Base-by-base conservation (phyloP, 345 rosid genomes). In the Turritis glabra region DNA sequence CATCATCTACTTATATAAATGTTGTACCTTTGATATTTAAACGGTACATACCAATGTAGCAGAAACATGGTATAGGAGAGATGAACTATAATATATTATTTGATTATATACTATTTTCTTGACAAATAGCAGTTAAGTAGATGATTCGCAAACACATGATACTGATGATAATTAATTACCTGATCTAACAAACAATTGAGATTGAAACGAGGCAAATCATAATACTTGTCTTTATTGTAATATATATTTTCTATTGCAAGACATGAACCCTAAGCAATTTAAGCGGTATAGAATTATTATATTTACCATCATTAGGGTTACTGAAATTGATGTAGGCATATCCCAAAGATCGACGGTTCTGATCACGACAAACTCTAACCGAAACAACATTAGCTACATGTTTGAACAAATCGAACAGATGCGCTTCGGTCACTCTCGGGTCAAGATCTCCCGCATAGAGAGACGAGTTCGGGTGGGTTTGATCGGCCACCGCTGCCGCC, bases 401-500 rank as follows among this genome's bases (percentile, higher is more conserved):
- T 62, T 72, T 76, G 50, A 88, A 87, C 60, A 87, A 52, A 74
- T 88, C 88, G 50, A 74, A 84, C 64, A 88, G 50, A 56, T 88
- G 92, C 1, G 76, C 55, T 59, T 85, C 92, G 33, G 74, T 71
- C 23, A 85, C 92, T 67, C 54, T 88, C 19, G 61, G 71, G 27
- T 85, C 89, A 30, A 85, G 82, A 88, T 88, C 89, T 41, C 89
- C 92, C 1, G 77, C 88, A 38, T 87, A 87, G n/a, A 87, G 82
- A 2, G 92, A 84, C 15, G 80, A 61, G 53, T 72, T 87, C 51
- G 75, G 37, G 70, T 72, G 81, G 7, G 75, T 25, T 68, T 68
- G 79, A 47, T 25, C 59, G 2, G 60, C 52, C 3, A 18, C 22
- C 21, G 2, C 12, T 3, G 64, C 14, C 40, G 12, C 30, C 3